These are phyloP conservation scores for Tylopilus cervinicoccineus DNA, from an alignment of 768 basidiomycete species.

Conservation along the genomic window DNA sequence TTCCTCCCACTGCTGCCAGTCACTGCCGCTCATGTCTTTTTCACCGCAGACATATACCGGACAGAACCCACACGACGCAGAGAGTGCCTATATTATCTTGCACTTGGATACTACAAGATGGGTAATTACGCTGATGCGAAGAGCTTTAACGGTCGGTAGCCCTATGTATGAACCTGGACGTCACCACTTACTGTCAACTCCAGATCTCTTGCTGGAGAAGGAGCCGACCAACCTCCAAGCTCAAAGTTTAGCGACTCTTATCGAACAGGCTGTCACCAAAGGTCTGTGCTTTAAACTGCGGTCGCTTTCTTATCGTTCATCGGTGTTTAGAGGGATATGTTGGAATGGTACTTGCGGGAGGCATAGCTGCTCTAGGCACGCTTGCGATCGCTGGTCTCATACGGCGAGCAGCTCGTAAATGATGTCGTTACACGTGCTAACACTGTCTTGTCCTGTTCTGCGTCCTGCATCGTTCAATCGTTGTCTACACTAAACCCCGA, in stretches of 20 bases:
- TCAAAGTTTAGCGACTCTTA: slow-evolving; percentile 77
- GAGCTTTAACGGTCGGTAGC: slow-evolving; percentile 80
- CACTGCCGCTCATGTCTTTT: slow-evolving; percentile 7
- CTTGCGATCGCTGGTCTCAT: slow-evolving; percentile 70
- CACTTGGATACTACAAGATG: slow-evolving; percentile 95
- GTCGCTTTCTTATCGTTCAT: not conserved
- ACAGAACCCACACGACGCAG: slow-evolving; percentile 80
- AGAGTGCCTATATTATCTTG: slow-evolving; percentile 96
- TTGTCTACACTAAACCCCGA: slow-evolving; percentile 10
- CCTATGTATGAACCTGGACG: not conserved
- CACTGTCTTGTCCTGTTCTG: slow-evolving; percentile 4
- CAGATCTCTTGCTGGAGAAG: slow-evolving; percentile 83
- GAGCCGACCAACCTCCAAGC: slow-evolving; percentile 95
- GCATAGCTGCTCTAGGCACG: slow-evolving; percentile 81
- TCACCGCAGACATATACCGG: slow-evolving; percentile 77
- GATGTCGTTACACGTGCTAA: slow-evolving; percentile 17
- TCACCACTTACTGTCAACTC: slow-evolving; percentile 1
- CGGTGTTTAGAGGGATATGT: slow-evolving; percentile 84
- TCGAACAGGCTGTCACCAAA: slow-evolving; percentile 79
- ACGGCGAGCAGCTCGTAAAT: slow-evolving; percentile 72
- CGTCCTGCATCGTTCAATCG: slow-evolving; percentile 15
- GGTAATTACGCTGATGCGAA: slow-evolving; percentile 90
- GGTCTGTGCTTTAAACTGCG: slow-evolving; percentile 43
- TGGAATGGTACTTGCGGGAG: slow-evolving; percentile 94
- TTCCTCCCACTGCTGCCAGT: slow-evolving; percentile 6